Percentiles rank a stretch among this genome's conserved stretches.
phyloP scores from a whole-genome alignment of 306 rosid species.

The Quercus suber region DNA sequence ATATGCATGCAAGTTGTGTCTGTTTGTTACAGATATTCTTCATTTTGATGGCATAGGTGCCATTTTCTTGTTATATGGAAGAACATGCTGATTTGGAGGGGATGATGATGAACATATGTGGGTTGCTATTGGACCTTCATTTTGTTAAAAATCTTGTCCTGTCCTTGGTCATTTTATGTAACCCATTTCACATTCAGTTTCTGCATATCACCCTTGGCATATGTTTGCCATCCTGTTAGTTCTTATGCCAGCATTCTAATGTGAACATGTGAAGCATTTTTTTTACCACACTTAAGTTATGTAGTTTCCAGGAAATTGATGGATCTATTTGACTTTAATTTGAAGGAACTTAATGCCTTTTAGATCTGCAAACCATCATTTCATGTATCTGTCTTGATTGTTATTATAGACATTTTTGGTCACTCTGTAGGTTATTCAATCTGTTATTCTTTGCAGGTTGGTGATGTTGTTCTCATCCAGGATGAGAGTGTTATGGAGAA shows the following conservation, averaged over 20 bases:
- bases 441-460: slow-evolving; percentile 58
- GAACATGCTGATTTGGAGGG: background rate
- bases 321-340: background rate
- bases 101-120: background rate
- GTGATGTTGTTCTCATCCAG: slow-evolving; percentile 85
- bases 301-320: background rate
- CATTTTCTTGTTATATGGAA: background rate
- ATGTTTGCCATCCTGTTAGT: background rate
- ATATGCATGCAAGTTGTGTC: background rate
- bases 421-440: slow-evolving; percentile 7
- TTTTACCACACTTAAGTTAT: background rate
- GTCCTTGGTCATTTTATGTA: background rate
- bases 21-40: background rate
- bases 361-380: slow-evolving; percentile 1
- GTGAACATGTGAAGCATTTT: background rate
- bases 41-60: background rate
- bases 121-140: background rate
- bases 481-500: slow-evolving; percentile 75
- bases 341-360: background rate
- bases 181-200: background rate
- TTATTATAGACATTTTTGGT: background rate
- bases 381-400: slow-evolving; percentile 2
- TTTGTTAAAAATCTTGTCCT: background rate
- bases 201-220: background rate
- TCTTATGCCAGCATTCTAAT: slow-evolving; percentile 7